phyloP scores from a whole-genome alignment of 495 filamentous ascomycete genomes.

The Lichenothelia convexa region DNA sequence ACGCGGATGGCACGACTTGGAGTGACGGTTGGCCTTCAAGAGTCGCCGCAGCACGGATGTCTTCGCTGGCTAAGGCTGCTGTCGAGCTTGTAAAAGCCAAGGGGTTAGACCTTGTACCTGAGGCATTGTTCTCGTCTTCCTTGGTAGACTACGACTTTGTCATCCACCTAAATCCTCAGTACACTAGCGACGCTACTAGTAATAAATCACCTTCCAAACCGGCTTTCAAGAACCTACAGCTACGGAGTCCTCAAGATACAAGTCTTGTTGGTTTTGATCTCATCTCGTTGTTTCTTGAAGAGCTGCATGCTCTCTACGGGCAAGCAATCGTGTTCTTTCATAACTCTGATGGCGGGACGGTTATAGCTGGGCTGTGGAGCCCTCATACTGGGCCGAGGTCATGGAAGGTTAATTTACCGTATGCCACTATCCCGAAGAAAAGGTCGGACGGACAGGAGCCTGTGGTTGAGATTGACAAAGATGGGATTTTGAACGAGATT shows the following conservation, averaged over 20 bases:
- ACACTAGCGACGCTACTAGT: slow-evolving; percentile 14
- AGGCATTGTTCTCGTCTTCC: slow-evolving; percentile 47
- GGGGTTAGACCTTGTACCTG: slow-evolving; percentile 34
- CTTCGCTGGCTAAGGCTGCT: slow-evolving; percentile 56
- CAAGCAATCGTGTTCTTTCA: slow-evolving; percentile 59
- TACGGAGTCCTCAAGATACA: slow-evolving; percentile 20
- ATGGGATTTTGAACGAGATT: slow-evolving; percentile 67
- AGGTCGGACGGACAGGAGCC: slow-evolving; percentile 11
- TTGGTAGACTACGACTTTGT: slow-evolving; percentile 71
- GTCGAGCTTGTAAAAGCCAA: slow-evolving; percentile 39
- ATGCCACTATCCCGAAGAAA: slow-evolving; percentile 40
- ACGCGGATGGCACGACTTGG: slow-evolving; percentile 60
- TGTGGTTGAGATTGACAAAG: slow-evolving; percentile 47
- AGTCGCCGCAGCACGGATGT: slow-evolving; percentile 72
- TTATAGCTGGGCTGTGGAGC: slow-evolving; percentile 71
- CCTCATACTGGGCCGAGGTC: slow-evolving; percentile 35
- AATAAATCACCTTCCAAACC: too few relatives aligned
- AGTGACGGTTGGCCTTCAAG: slow-evolving; percentile 56
- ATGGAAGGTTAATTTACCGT: slow-evolving; percentile 51
- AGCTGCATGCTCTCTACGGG: slow-evolving; percentile 41
- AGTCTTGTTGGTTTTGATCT: slow-evolving; percentile 26
- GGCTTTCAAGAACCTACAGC: slow-evolving; percentile 54
- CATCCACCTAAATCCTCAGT: slow-evolving; percentile 44
- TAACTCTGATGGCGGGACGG: slow-evolving; percentile 31
- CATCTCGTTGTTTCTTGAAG: slow-evolving; percentile 32